Evolutionary conservation across 225 moss, liverwort and hornwort genomes (phyloP), one percentile per base, ranked within the genome.

Genomic region (Bryoerythrophyllum caledonicum): DNA sequence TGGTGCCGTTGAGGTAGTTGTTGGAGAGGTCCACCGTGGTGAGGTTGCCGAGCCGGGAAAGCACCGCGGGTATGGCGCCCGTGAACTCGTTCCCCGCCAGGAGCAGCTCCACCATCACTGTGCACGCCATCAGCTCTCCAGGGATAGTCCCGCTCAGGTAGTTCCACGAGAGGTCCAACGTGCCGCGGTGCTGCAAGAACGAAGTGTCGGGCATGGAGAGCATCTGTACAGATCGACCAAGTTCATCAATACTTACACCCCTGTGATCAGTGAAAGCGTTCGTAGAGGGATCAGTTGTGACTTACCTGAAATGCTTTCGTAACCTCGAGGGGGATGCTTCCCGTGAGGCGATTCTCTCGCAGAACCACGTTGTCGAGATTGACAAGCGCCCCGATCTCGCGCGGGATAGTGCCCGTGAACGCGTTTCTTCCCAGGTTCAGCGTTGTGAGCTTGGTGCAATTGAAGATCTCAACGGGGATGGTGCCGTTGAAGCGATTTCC

Each of bases 131-230:
- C 19, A 90, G 78, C 8, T 72, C 32, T 35, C 83, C 34, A 20
- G 87, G 87, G 67, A 90, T 85, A 16, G 46, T 74, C 20, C 90
- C 90, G 7, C 15, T 82, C 16, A 90, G 79, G 28, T 65, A 72
- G 34, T 90, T 90, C 89, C 88, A 95, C 2, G 94, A 95, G 6
- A 95, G 88, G 70, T 95, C 94, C 16, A 95, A 57, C 11, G 85
- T 89, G 63, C 94, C 94, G 37, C 85, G 94, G 64, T 95, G 94
- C 48, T 95, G 94, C 9, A 95, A 71, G 61, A 88, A 95, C 35
- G 92, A 86, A 4, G 91, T 89, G 41, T 78, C 78, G 0, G 94
- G 89, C 20, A 91, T 88, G 13, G 83, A 83, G 19, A 80, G 77
- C 24, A 91, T 91, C 88, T 92, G 74, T 23, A 75, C 9, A 74